Conservation (phyloP, 2,329 filamentous ascomycete species). For the Paramyrothecium sp. region DNA sequence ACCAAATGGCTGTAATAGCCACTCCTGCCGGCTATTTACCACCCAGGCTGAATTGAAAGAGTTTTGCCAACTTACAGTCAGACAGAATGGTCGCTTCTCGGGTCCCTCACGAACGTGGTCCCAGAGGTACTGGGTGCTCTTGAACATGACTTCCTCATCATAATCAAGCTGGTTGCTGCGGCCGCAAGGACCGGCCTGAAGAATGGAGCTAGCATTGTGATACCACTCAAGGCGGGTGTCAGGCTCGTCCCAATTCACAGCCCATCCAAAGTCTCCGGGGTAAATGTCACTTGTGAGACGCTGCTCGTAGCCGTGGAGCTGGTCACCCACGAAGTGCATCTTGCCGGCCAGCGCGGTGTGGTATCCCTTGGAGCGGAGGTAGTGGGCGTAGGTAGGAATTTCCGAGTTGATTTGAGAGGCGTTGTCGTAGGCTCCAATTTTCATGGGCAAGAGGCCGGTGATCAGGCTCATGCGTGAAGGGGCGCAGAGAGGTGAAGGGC, state of each 20-base stretch:
- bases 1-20: too few species aligned
- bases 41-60: too few species aligned
- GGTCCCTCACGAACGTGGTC: slow-evolving; percentile 82
- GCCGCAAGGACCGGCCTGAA: slow-evolving; percentile 85
- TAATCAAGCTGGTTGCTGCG: slow-evolving; percentile 95
- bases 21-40: too few species aligned
- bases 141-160: slow-evolving; percentile 94
- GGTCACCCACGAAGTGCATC: slow-evolving; percentile 97
- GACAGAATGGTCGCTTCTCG: slow-evolving; percentile 72
- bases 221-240: slow-evolving; percentile 88
- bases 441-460: slow-evolving; percentile 85
- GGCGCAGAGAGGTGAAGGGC: slow-evolving; percentile 88
- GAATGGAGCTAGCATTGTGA: slow-evolving; percentile 91
- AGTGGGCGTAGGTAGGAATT: slow-evolving; percentile 89
- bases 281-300: slow-evolving; percentile 95
- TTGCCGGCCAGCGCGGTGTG: slow-evolving; percentile 90
- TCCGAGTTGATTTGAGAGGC: slow-evolving; percentile 81
- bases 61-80: slow-evolving; percentile 53
- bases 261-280: slow-evolving; percentile 91
- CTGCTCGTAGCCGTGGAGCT: slow-evolving; percentile 91
- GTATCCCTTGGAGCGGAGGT: slow-evolving; percentile 80
- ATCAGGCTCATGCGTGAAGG: slow-evolving; percentile 95
- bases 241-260: slow-evolving; percentile 92
- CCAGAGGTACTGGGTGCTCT: slow-evolving; percentile 84
- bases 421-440: slow-evolving; percentile 91